Evolutionary conservation across 495 filamentous ascomycete species (phyloP), one percentile per base, ranked within the genome.

Genomic region (Jackrogersella minutella): DNA sequence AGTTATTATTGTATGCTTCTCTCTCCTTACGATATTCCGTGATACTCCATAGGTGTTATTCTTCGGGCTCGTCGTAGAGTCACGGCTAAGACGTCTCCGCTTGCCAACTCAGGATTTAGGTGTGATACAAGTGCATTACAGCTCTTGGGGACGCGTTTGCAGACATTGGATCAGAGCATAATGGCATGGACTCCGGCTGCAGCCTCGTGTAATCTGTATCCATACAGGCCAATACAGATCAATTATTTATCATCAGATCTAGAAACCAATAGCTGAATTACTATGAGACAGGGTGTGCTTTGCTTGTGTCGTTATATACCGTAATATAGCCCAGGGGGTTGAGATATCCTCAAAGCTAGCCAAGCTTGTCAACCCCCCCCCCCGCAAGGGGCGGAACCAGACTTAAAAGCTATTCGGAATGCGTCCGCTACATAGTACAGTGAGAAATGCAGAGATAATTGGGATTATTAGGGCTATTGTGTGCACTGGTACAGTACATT

Each of bases 301-400:
- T 61, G 17, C 9, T 47, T 13, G 13, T 34, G 41, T 51, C 37
- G 24, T 16, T 57, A 53, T 26, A 56, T 43, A 24, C 41, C 37
- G 53, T 57, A 33, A 64, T 69, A 61, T 57, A 68, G 58, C 41
- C 57, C 50, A 54, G 61, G 61, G 58, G 55, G 47, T 65, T 21
- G 33, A 61, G 24, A 53, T 64, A 60, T 60, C 53, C 50, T 64
- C 44, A 37, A 49, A 46, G 17, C 28, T 58, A 46, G 41, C 34
- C 43, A 61, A 55, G 47, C 66, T 50, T n/a, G n/a, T n/a, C n/a
- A 58, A n/a, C 65, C 37, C 33, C 44, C 56, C 50, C 58, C 60
- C 64, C 61, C 46, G 55, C 60, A 69, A 60, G 66, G 61, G 56
- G 50, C 61, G 61, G 66, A 69, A 65, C 66, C 66, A 58, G 36